Evolutionary conservation across 805 yeast species (phyloP), one percentile per base, ranked within the genome.

Genomic region (Metschnikowia gelsemii): DNA sequence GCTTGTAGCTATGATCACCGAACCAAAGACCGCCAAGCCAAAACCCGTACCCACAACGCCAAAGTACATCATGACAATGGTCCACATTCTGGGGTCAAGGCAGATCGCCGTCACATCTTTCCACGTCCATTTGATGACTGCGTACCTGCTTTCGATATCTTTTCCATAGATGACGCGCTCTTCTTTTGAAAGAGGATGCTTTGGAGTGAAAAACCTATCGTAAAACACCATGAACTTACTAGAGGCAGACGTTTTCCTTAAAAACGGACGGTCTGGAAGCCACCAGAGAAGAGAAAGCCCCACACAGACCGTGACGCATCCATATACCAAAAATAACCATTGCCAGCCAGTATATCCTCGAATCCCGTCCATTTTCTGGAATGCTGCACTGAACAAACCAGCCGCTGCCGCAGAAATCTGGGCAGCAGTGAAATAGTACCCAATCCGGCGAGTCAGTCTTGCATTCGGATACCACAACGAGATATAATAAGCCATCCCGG

Each of bases 41-140:
- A 75, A 82, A 1, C 96, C 96, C 12, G 87, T 79, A 33, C 96
- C 96, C 22, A 87, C 96, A 14, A 85, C 95, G 13, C 96, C 96
- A 59, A 87, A 88, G 64, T 87, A 87, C 95, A 87, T 87, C 64
- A 87, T 70, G 32, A 86, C 70, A 43, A 88, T 62, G 1, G 95
- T 91, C 90, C 90, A 87, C 27, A 83, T 70, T 49, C 93, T 71
- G 27, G 73, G 53, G 57, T 88, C 96, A 18, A 69, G 52, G 17
- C 85, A 50, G 29, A 87, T 75, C 9, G 57, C 58, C 28, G 61
- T 53, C 22, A 87, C 68, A 45, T 86, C 90, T 27, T 59, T 66
- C 69, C 78, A 67, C 0, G 72, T 71, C 91, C 93, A 87, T 5
- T 58, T 47, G 27, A 62, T 40, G 21, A 63, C 59, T 28, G 52